A percentile compares a stretch with the other conserved stretches of the same genome.
phyloP scores from a whole-genome alignment of 164 flowering plant genomes.

The Protea cynaroides region DNA sequence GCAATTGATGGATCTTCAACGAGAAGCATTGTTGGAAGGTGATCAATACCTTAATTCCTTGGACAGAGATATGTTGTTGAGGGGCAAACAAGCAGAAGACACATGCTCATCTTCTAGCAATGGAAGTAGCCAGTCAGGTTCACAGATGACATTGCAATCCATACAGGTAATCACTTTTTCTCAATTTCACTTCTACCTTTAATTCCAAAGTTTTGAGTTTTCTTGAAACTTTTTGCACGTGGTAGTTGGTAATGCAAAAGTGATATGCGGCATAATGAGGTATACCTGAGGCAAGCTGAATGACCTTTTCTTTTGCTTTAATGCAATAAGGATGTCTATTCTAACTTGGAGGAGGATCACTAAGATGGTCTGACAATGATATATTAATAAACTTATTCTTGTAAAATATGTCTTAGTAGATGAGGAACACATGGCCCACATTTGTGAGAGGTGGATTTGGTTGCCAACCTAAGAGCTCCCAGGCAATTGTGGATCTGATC shows the following conservation, averaged over 20 bases:
- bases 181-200: background rate
- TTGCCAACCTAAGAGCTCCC: no score
- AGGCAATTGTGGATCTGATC: no score
- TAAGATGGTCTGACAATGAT: no score
- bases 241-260: background rate
- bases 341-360: background rate
- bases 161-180: slow-evolving; percentile 23
- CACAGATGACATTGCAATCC: slow-evolving; percentile 11
- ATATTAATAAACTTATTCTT: no score
- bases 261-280: background rate
- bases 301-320: background rate
- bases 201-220: background rate
- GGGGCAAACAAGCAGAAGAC: slow-evolving; percentile 18
- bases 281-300: background rate
- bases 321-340: background rate
- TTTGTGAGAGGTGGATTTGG: no score
- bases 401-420: no score
- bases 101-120: slow-evolving; percentile 6
- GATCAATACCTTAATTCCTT: background rate
- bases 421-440: no score
- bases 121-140: slow-evolving; percentile 18
- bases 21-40: background rate
- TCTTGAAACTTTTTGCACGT: background rate
- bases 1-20: background rate
- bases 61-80: slow-evolving; percentile 7